These are phyloP conservation scores for Chlamydomonas incerta DNA, from an alignment of 139 green algal genomes.

Conservation along the genomic window DNA sequence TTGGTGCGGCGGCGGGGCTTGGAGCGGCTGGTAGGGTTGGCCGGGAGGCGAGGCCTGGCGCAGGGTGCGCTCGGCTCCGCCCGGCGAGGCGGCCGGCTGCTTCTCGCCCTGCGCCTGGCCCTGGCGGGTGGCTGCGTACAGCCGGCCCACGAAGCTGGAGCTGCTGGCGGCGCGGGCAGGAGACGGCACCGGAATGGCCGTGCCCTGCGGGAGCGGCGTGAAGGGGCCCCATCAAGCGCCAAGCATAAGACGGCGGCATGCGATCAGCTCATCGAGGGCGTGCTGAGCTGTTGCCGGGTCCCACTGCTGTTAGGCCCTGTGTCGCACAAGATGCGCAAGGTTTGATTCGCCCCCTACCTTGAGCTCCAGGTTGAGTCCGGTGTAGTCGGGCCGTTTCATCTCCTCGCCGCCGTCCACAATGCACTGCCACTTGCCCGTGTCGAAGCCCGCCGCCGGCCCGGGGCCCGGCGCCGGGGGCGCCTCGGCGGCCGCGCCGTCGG, in stretches of 20 bases:
- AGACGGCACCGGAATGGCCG: background rate
- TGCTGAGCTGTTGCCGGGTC: too few species aligned
- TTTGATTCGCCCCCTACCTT: too few species aligned
- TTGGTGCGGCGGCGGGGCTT: too few species aligned
- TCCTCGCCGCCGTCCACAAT: constrained; percentile 47
- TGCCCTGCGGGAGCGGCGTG: background rate
- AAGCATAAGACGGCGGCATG: too few species aligned
- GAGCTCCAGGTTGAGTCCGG: constrained; percentile 44
- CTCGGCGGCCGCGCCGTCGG: background rate
- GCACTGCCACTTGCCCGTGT: constrained; percentile 47
- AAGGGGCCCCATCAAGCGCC: too few species aligned
- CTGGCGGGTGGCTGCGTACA: background rate
- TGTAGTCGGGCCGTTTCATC: constrained; percentile 44
- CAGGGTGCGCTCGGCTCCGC: too few species aligned
- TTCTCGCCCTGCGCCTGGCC: background rate
- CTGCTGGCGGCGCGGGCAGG: too few species aligned
- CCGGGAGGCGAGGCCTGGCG: too few species aligned
- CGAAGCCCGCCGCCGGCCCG: background rate
- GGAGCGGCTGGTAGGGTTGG: background rate
- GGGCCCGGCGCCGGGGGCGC: background rate
- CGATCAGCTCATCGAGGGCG: too few species aligned
- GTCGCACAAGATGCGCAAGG: too few species aligned
- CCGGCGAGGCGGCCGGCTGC: too few species aligned
- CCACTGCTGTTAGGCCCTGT: too few species aligned
- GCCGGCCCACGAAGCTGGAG: background rate